These are phyloP conservation scores for Phytophthora parvispora DNA, from an alignment of 352 stramenopile genomes.

Conservation along the genomic window DNA sequence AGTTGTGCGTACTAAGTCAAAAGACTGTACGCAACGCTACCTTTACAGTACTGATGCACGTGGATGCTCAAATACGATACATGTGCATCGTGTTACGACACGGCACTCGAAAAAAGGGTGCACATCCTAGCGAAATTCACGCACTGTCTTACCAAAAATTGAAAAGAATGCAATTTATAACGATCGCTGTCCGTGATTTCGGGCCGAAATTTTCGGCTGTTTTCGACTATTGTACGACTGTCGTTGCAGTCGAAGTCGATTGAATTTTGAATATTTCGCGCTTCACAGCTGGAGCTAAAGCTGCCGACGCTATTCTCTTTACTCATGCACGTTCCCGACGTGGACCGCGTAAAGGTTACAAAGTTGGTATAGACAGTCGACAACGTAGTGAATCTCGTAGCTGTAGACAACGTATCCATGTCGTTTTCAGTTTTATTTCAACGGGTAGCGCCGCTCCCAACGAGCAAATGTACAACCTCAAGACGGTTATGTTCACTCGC, in stretches of 20 bases:
- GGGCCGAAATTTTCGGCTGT: no score
- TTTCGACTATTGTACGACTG: neutral
- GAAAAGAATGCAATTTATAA: neutral
- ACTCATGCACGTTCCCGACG: neutral
- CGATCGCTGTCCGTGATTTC: neutral
- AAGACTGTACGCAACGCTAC: neutral
- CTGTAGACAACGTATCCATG: neutral
- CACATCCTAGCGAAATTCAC: neutral
- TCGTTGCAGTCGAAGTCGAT: neutral
- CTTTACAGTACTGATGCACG: no score
- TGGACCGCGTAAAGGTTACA: neutral
- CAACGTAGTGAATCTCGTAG: neutral
- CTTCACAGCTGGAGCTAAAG: neutral
- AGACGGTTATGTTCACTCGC: neutral
- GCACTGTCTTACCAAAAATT: neutral
- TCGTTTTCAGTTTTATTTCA: neutral
- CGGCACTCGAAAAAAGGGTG: neutral
- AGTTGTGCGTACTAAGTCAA: no score
- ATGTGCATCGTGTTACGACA: no score
- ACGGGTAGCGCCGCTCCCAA: conserved; percentile 5
- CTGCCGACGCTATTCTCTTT: neutral
- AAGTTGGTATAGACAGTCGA: neutral
- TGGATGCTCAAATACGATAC: no score
- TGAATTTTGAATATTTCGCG: neutral
- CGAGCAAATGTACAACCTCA: neutral